Evolutionary conservation across 495 filamentous ascomycete genomes (phyloP).

Genomic region (Penicillium dipodomyicola): DNA sequence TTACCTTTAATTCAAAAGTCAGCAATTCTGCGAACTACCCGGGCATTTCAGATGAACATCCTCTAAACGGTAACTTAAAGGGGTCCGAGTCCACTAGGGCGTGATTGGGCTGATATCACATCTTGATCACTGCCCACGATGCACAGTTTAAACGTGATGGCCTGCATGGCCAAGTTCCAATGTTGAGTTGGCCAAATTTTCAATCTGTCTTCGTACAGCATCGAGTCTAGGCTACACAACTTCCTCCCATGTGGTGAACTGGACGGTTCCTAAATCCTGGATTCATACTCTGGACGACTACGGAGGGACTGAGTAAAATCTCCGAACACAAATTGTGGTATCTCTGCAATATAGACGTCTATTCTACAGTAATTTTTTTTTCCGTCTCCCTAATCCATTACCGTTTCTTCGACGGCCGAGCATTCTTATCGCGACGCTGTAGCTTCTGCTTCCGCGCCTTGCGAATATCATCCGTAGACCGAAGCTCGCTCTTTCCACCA

Average conservation of each 20-base stretch:
- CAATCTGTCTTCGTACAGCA: slow-evolving; percentile 6
- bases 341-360: slow-evolving; percentile 15
- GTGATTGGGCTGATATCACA: slow-evolving; percentile 10
- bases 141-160: slow-evolving; percentile 10
- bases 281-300: background rate
- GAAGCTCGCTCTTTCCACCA: slow-evolving; percentile 76
- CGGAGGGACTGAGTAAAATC: background rate
- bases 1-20: background rate
- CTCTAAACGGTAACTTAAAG: background rate
- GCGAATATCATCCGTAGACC: slow-evolving; percentile 77
- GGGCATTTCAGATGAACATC: background rate
- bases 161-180: slow-evolving; percentile 5
- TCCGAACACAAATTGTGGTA: slow-evolving; percentile 13
- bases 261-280: slow-evolving; percentile 7
- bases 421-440: slow-evolving; percentile 82
- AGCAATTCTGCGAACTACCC: background rate
- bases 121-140: background rate
- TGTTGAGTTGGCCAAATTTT: background rate
- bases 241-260: slow-evolving; percentile 11
- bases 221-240: slow-evolving; percentile 1
- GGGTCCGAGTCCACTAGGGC: slow-evolving; percentile 1
- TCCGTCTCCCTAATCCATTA: slow-evolving; percentile 2
- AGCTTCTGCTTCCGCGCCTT: slow-evolving; percentile 75
- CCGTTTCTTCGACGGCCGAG: slow-evolving; percentile 63
- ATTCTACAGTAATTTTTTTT: slow-evolving; percentile 10